Evolutionary conservation across 2,329 filamentous ascomycete species (phyloP).

Genomic region (Teratosphaeriaceae sp.): DNA sequence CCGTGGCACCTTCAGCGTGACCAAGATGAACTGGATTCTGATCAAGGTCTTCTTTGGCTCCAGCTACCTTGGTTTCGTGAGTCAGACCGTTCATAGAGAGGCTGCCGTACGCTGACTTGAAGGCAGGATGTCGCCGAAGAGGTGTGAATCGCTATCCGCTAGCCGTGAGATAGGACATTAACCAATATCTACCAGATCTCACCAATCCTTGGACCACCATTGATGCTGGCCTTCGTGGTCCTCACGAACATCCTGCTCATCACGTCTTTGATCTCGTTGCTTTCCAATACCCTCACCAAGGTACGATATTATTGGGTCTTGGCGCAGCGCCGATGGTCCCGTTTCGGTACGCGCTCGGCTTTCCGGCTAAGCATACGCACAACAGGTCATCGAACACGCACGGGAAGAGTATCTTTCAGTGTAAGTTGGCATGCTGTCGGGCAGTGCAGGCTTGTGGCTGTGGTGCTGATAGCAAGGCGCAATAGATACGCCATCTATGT

Average conservation of each 20-base stretch:
- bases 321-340: constrained; percentile 4
- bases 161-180: neutral
- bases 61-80: constrained; percentile 65
- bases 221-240: constrained; percentile 66
- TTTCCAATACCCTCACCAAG: constrained; percentile 63
- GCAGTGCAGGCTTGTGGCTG: constrained; percentile 11
- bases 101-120: neutral
- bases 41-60: constrained; percentile 74
- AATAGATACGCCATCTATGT: constrained; percentile 48
- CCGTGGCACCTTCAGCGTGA: constrained; percentile 58
- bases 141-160: no score
- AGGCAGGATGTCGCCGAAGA: constrained; percentile 40
- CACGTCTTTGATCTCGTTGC: constrained; percentile 69
- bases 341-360: constrained; percentile 21
- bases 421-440: constrained; percentile 51
- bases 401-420: constrained; percentile 74
- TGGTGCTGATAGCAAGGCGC: constrained; percentile 15
- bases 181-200: constrained; percentile 29
- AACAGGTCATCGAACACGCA: constrained; percentile 54
- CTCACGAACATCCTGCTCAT: constrained; percentile 73
- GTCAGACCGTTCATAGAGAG: constrained; percentile 22
- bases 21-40: constrained; percentile 67
- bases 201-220: constrained; percentile 44
- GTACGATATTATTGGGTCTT: constrained; percentile 14
- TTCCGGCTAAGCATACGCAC: constrained; percentile 27